A percentile compares a stretch with the other conserved stretches of the same genome.
These are phyloP conservation scores for Candida insectorum DNA, from an alignment of 805 yeast species.

Conservation along the genomic window DNA sequence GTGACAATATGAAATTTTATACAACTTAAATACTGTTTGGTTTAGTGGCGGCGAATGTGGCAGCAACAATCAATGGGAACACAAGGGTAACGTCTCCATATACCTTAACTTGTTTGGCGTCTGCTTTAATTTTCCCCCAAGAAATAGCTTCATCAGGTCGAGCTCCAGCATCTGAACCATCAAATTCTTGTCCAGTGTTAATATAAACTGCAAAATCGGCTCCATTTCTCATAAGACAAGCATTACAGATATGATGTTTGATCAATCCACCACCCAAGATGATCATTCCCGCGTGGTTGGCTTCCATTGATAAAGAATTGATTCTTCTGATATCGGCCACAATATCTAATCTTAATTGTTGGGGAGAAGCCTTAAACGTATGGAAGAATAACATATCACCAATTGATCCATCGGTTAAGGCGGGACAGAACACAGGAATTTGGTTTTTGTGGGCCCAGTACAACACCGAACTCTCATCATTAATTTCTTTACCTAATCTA, in stretches of 20 bases:
- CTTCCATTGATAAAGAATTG: conserved; percentile 93
- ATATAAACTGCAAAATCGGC: conserved; percentile 97
- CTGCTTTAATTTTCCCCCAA: conserved; percentile 98
- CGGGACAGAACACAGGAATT: conserved; percentile 96
- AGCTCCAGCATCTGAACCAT: conserved; percentile 99
- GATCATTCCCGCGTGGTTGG: conserved; percentile 91
- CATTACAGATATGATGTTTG: conserved; percentile 97
- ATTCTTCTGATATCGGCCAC: conserved; percentile 91
- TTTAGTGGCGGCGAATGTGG: conserved; percentile 75
- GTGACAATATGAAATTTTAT: background rate
- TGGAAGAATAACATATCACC: conserved; percentile 99
- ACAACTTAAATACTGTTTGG: too few species aligned
- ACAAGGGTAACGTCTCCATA: conserved; percentile 94
- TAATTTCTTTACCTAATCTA: conserved; percentile 90
- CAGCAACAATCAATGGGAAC: conserved; percentile 95
- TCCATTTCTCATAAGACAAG: conserved; percentile 98
- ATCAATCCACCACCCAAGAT: conserved; percentile 94
- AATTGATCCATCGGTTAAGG: conserved; percentile 95
- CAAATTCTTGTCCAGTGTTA: conserved; percentile 98
- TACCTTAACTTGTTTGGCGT: conserved; percentile 86
- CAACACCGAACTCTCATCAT: conserved; percentile 88
- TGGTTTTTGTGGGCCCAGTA: conserved; percentile 98
- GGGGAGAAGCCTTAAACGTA: conserved; percentile 91
- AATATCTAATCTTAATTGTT: conserved; percentile 83
- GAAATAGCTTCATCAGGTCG: conserved; percentile 98